These are phyloP conservation scores for Colletotrichum neosansevieriae DNA, from an alignment of 2,329 filamentous ascomycete species.

Conservation along the genomic window DNA sequence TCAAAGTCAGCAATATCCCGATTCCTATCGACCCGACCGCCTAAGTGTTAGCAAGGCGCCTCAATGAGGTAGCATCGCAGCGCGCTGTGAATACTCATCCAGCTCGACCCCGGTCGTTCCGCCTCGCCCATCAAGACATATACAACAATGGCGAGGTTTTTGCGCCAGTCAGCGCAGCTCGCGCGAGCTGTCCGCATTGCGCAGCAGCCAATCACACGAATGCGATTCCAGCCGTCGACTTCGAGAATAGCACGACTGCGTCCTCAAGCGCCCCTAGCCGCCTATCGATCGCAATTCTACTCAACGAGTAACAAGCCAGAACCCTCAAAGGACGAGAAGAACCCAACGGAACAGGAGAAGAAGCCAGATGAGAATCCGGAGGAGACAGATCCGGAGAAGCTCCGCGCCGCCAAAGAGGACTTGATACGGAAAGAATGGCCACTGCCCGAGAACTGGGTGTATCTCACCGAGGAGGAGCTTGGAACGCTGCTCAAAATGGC, in stretches of 20 bases:
- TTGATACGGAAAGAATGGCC: conserved; percentile 47
- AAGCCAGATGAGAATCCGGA: conserved; percentile 44
- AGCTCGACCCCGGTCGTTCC: conserved; percentile 40
- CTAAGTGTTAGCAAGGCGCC: conserved; percentile 8
- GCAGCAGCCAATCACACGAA: conserved; percentile 63
- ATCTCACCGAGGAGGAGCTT: conserved; percentile 59
- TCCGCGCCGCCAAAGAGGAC: conserved; percentile 38
- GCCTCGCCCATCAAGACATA: conserved; percentile 21
- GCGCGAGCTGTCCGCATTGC: conserved; percentile 71
- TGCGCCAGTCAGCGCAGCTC: conserved; percentile 75
- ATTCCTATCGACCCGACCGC: background rate
- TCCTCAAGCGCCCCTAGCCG: conserved; percentile 49
- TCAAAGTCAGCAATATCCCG: background rate
- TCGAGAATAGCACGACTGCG: conserved; percentile 47
- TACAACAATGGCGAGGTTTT: conserved; percentile 67
- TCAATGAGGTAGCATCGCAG: conserved; percentile 39
- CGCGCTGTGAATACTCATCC: conserved; percentile 28
- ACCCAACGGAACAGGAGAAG: conserved; percentile 43
- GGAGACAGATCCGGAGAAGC: conserved; percentile 41
- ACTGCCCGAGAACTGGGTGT: conserved; percentile 61
- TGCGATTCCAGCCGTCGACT: conserved; percentile 53
- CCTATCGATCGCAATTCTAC: conserved; percentile 49
- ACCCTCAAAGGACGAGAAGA: conserved; percentile 52
- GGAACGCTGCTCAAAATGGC: conserved; percentile 68
- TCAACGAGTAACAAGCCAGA: conserved; percentile 51